Conservation (phyloP, 306 rosid species). For the Quercus suber region DNA sequence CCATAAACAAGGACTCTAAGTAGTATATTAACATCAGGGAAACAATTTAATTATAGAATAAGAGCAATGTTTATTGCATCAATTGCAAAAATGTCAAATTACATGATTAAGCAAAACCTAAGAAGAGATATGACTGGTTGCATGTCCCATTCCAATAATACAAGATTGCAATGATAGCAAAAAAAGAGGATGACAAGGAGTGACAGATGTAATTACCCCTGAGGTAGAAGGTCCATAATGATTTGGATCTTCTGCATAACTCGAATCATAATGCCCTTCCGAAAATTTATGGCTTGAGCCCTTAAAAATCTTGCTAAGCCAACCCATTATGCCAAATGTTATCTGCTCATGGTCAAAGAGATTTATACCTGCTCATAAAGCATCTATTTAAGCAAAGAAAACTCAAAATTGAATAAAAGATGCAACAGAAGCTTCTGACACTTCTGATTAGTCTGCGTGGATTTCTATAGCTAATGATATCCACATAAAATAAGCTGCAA, state of each 20-base stretch:
- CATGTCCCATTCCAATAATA: background rate
- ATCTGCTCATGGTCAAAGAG: slow-evolving; percentile 42
- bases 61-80: background rate
- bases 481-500: background rate
- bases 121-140: background rate
- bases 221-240: slow-evolving; percentile 63
- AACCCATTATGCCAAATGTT: slow-evolving; percentile 54
- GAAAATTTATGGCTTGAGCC: slow-evolving; percentile 66
- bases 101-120: background rate
- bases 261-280: slow-evolving; percentile 50
- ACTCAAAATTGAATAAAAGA: background rate
- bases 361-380: slow-evolving; percentile 52
- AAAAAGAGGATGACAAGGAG: background rate
- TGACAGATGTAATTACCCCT: slow-evolving; percentile 46
- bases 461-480: background rate
- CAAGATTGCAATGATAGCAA: background rate
- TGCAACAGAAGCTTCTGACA: slow-evolving; percentile 4
- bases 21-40: background rate
- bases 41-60: background rate
- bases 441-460: slow-evolving; percentile 1
- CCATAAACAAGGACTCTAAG: background rate
- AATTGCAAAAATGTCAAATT: background rate
- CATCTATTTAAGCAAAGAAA: slow-evolving; percentile 18
- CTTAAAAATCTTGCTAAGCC: slow-evolving; percentile 81
- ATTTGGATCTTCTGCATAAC: slow-evolving; percentile 47